Evolutionary conservation across 2,329 filamentous ascomycete genomes (phyloP).

Genomic region (Penicillium aurantiogriseum): DNA sequence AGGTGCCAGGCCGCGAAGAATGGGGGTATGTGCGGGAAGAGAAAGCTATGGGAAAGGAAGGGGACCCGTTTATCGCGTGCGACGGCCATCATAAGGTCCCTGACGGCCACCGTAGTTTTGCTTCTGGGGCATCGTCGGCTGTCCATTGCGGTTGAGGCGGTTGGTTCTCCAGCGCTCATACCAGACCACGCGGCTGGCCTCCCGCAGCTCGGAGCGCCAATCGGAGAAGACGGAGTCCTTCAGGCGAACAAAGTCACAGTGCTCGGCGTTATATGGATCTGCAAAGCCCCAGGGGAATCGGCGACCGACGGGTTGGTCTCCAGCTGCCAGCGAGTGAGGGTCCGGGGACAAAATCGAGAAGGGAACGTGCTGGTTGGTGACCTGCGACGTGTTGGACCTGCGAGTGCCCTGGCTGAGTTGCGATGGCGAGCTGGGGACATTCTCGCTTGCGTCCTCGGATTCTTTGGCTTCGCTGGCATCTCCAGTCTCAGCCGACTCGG

Average conservation of each 20-base stretch:
- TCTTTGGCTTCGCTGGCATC: constrained; percentile 28
- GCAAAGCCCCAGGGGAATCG: constrained; percentile 97
- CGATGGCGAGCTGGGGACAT: constrained; percentile 31
- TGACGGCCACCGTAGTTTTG: constrained; percentile 30
- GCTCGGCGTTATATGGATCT: constrained; percentile 83
- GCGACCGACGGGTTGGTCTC: constrained; percentile 63
- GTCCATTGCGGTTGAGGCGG: constrained; percentile 39
- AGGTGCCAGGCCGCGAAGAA: constrained; percentile 16
- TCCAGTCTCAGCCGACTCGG: constrained; percentile 14
- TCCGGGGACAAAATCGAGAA: constrained; percentile 94
- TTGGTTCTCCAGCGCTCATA: constrained; percentile 90
- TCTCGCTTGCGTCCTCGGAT: constrained; percentile 19
- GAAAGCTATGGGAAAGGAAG: constrained; percentile 20
- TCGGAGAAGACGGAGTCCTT: constrained; percentile 91
- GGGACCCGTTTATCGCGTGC: constrained; percentile 21
- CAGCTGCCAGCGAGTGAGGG: constrained; percentile 65
- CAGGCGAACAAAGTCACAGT: constrained; percentile 90
- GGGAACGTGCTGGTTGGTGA: constrained; percentile 67
- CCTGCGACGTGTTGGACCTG: constrained; percentile 39
- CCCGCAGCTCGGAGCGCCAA: constrained; percentile 86
- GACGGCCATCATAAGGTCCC: constrained; percentile 30
- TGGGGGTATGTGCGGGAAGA: constrained; percentile 28
- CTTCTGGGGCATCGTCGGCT: constrained; percentile 19
- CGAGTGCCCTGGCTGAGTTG: constrained; percentile 48
- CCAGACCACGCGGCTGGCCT: constrained; percentile 87